phyloP scores from a whole-genome alignment of 495 filamentous ascomycete genomes.

The Penicillium atrosanguineum region DNA sequence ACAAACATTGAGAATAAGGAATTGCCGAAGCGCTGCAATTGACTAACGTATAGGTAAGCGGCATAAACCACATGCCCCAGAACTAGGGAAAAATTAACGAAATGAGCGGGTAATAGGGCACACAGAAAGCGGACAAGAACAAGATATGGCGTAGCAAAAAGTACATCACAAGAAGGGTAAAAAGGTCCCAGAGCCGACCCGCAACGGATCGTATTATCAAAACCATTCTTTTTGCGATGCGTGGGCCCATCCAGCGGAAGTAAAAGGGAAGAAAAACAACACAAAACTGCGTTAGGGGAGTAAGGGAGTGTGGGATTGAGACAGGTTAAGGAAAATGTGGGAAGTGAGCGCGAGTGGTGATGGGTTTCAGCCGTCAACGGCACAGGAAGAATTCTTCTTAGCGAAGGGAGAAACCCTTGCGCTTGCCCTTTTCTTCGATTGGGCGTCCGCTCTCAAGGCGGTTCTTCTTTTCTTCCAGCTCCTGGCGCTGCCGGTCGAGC shows the following conservation, averaged over 20 bases:
- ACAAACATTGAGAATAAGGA: slow-evolving; percentile 2
- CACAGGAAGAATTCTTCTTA: slow-evolving; percentile 42
- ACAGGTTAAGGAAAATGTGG: slow-evolving; percentile 30
- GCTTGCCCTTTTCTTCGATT: slow-evolving; percentile 87
- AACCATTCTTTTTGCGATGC: slow-evolving; percentile 33
- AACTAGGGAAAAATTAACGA: slow-evolving; percentile 16
- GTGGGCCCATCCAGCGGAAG: slow-evolving; percentile 33
- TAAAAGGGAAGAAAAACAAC: slow-evolving; percentile 12
- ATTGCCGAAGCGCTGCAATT: slow-evolving; percentile 35
- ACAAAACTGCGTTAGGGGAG: slow-evolving; percentile 22
- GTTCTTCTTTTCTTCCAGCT: slow-evolving; percentile 96
- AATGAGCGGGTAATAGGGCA: slow-evolving; percentile 36
- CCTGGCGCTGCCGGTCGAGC: slow-evolving; percentile 86
- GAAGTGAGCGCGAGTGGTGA: slow-evolving; percentile 23
- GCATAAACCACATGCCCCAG: slow-evolving; percentile 19
- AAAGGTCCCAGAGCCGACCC: slow-evolving; percentile 32
- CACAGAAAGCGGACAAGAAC: slow-evolving; percentile 39
- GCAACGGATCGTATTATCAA: slow-evolving; percentile 30
- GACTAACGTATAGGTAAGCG: slow-evolving; percentile 29
- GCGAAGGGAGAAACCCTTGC: slow-evolving; percentile 98
- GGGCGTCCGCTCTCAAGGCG: slow-evolving; percentile 91
- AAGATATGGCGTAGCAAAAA: slow-evolving; percentile 53
- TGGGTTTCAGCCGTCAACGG: slow-evolving; percentile 32
- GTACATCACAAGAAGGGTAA: slow-evolving; percentile 54
- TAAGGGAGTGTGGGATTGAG: slow-evolving; percentile 39